Evolutionary conservation across 345 rosid genomes (phyloP).

Genomic region (Adansonia digitata): DNA sequence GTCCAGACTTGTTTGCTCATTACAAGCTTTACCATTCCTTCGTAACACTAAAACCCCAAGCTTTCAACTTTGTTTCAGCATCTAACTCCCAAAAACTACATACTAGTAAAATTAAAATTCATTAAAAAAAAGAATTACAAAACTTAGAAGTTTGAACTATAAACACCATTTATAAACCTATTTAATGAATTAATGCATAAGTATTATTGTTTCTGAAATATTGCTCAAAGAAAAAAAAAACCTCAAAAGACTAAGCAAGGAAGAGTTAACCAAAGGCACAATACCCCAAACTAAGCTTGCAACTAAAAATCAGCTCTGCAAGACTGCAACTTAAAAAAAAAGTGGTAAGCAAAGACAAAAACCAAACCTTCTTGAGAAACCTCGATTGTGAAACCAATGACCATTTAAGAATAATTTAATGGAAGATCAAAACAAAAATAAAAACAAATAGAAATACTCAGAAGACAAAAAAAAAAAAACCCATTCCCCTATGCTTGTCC

Average conservation of each 20-base stretch:
- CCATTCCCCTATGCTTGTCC: constrained; percentile 44
- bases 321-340: too few species aligned
- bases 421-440: constrained; percentile 7
- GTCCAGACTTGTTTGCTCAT: constrained; percentile 21
- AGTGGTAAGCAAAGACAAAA: constrained; percentile 24
- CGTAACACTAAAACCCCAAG: constrained; percentile 15
- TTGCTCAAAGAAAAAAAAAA: neutral
- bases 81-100: neutral
- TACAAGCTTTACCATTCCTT: constrained; percentile 42
- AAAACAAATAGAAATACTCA: constrained; percentile 35
- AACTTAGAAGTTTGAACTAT: too few species aligned
- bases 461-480: constrained; percentile 64
- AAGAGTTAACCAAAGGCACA: constrained; percentile 12
- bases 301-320: constrained; percentile 16
- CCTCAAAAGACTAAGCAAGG: constrained; percentile 24
- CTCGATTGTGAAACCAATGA: constrained; percentile 29
- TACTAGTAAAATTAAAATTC: neutral
- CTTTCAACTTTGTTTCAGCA: constrained; percentile 32
- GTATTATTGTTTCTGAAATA: neutral
- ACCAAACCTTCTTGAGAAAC: constrained; percentile 27
- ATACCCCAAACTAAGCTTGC: constrained; percentile 17
- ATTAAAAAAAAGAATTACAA: neutral
- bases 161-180: too few species aligned
- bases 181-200: neutral
- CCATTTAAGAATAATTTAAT: constrained; percentile 14